A percentile compares a stretch with the other conserved stretches of the same genome.
Conservation (phyloP, 768 basidiomycete genomes). For the Hericium alpestre region DNA sequence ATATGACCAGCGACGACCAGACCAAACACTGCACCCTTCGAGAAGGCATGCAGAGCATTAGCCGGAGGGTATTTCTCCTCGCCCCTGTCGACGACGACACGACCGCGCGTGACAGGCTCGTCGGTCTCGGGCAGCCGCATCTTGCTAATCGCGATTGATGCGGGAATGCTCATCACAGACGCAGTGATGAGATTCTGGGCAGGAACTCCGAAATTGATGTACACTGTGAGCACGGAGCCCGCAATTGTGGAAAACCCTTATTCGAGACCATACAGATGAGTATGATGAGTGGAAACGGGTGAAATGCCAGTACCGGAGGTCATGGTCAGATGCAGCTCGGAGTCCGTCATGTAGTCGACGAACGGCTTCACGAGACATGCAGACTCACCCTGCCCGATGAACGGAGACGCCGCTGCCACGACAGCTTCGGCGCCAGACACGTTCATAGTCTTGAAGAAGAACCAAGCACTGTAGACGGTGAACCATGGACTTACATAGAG, state of each 20-base stretch:
- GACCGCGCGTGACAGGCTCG: constrained; percentile 78
- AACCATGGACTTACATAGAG: neutral
- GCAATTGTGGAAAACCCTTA: constrained; percentile 82
- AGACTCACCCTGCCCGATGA: constrained; percentile 85
- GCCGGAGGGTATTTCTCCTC: constrained; percentile 44
- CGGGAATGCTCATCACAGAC: constrained; percentile 92
- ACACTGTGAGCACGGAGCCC: constrained; percentile 80
- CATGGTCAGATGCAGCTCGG: constrained; percentile 83
- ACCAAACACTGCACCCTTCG: constrained; percentile 76
- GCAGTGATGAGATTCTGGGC: constrained; percentile 75
- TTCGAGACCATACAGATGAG: too few relatives aligned
- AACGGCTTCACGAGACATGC: constrained; percentile 81
- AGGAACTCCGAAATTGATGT: constrained; percentile 70
- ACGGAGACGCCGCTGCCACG: constrained; percentile 88
- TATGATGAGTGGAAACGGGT: neutral
- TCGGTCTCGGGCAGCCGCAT: constrained; percentile 77
- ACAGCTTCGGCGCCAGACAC: constrained; percentile 93
- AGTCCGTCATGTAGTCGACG: constrained; percentile 74
- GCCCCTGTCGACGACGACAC: constrained; percentile 71
- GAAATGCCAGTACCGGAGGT: constrained; percentile 47
- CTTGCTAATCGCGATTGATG: constrained; percentile 87
- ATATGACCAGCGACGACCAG: constrained; percentile 82
- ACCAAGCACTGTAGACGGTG: constrained; percentile 53
- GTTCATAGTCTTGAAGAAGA: constrained; percentile 87
- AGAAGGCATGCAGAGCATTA: constrained; percentile 85